phyloP scores from a whole-genome alignment of 768 basidiomycete genomes.

The Termitomyces sp. region DNA sequence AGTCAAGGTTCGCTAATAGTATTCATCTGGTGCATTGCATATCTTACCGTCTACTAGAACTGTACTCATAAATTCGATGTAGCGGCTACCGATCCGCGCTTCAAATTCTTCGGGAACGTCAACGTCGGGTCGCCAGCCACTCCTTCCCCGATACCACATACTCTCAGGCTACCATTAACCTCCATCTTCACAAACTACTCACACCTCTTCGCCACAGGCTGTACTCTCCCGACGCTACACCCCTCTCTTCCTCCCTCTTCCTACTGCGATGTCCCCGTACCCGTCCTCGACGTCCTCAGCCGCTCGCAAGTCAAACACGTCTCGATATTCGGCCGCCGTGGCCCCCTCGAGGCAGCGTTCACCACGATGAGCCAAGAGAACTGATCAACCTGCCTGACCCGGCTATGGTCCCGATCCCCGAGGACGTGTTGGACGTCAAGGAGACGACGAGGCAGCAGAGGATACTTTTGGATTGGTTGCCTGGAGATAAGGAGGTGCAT shows the following conservation, averaged over 20 bases:
- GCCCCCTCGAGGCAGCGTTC: slow-evolving; percentile 85
- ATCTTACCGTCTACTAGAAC: slow-evolving; percentile 48
- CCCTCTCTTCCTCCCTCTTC: slow-evolving; percentile 40
- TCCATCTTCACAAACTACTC: slow-evolving; percentile 70
- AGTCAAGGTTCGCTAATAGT: slow-evolving; percentile 64
- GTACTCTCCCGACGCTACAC: slow-evolving; percentile 60
- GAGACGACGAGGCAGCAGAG: slow-evolving; percentile 57
- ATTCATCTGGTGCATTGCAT: neutral
- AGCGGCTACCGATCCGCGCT: slow-evolving; percentile 70
- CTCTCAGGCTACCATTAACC: slow-evolving; percentile 51
- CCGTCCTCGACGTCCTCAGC: slow-evolving; percentile 63
- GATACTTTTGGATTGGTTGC: slow-evolving; percentile 55
- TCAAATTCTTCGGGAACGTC: slow-evolving; percentile 91
- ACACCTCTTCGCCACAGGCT: slow-evolving; percentile 85
- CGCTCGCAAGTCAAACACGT: slow-evolving; percentile 66
- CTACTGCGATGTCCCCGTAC: slow-evolving; percentile 67
- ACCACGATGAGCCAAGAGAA: slow-evolving; percentile 89
- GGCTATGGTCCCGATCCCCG: slow-evolving; percentile 58
- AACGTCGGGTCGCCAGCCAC: slow-evolving; percentile 37
- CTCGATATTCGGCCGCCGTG: slow-evolving; percentile 79
- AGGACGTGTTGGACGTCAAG: slow-evolving; percentile 14
- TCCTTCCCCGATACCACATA: slow-evolving; percentile 39
- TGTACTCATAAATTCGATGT: slow-evolving; percentile 93
- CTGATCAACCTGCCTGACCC: slow-evolving; percentile 62
- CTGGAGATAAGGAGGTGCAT: neutral